Percentiles rank a stretch among this genome's conserved stretches.
Evolutionary conservation across 129 eudicot genomes (phyloP).

Genomic region (Centrapalus pauciflorus): DNA sequence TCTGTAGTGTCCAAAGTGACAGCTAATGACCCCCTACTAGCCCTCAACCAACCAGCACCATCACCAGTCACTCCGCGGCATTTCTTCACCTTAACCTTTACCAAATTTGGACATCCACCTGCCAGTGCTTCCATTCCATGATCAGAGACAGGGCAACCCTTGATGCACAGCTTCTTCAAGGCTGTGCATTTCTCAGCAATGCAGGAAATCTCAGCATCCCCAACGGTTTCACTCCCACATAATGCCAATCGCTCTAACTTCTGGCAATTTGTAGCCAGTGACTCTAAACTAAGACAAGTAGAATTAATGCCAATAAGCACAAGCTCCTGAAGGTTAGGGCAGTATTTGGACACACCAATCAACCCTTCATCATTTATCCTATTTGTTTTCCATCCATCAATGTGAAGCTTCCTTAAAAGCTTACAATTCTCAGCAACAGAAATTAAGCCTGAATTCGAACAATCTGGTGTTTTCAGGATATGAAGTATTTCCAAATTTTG

Average conservation of each 20-base stretch:
- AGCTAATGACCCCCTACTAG: conserved; percentile 50
- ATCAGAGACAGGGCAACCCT: conserved; percentile 75
- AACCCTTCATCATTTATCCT: conserved; percentile 68
- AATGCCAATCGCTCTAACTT: conserved; percentile 62
- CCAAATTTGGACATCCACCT: conserved; percentile 77
- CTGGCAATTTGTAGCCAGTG: conserved; percentile 52
- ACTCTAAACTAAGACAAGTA: conserved; percentile 44
- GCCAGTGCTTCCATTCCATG: conserved; percentile 74
- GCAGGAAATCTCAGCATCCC: conserved; percentile 65
- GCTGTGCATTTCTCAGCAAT: conserved; percentile 69
- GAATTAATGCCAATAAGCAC: conserved; percentile 72
- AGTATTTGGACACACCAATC: conserved; percentile 44
- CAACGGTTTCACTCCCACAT: conserved; percentile 77
- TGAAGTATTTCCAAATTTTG: conserved; percentile 50
- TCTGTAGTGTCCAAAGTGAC: conserved; percentile 59
- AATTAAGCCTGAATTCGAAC: conserved; percentile 56
- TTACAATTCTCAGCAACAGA: conserved; percentile 58
- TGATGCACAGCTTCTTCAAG: conserved; percentile 68
- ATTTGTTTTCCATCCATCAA: conserved; percentile 80
- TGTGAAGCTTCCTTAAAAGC: conserved; percentile 65
- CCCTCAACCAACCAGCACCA: conserved; percentile 64
- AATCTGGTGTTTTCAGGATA: conserved; percentile 66
- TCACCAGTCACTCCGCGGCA: conserved; percentile 62
- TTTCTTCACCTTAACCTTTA: conserved; percentile 75
- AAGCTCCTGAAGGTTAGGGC: conserved; percentile 58